Evolutionary conservation across 208 protist genomes (phyloP).

Genomic region (Vickermania spadyakhi): DNA sequence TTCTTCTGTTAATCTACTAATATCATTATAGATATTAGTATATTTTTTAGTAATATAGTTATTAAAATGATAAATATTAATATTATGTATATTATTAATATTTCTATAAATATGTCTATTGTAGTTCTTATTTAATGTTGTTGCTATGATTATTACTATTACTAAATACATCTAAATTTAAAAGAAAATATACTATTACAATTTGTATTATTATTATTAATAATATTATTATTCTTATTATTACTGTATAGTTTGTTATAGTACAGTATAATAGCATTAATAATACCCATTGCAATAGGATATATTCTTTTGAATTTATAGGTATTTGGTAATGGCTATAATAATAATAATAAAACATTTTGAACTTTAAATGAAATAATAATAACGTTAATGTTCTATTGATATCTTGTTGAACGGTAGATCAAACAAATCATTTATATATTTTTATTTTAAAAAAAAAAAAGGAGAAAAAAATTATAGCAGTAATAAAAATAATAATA

Average conservation of each 20-base stretch:
- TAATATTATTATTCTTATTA: no score
- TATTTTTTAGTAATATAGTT: no score
- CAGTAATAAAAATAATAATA: neutral
- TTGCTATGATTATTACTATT: neutral
- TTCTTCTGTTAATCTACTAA: neutral
- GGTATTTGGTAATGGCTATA: neutral
- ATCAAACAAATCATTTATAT: neutral
- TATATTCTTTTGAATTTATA: constrained; percentile 5
- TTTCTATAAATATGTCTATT: no score
- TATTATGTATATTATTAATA: neutral
- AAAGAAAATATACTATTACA: neutral
- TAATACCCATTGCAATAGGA: neutral
- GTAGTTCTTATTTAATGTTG: no score
- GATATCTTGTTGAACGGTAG: neutral
- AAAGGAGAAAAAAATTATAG: constrained; percentile 1
- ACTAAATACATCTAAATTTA: neutral
- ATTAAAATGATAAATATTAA: neutral
- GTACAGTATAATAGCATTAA: neutral
- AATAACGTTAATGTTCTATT: neutral
- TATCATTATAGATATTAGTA: neutral
- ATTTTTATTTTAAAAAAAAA: constrained; percentile 2
- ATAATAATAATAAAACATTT: neutral
- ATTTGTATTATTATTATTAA: no score
- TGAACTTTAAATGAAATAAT: neutral
- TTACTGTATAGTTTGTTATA: no score